A percentile compares a stretch with the other conserved stretches of the same genome.
Evolutionary conservation across 1,284 basidiomycete species (phyloP).

Genomic region (Phlebopus sp.): DNA sequence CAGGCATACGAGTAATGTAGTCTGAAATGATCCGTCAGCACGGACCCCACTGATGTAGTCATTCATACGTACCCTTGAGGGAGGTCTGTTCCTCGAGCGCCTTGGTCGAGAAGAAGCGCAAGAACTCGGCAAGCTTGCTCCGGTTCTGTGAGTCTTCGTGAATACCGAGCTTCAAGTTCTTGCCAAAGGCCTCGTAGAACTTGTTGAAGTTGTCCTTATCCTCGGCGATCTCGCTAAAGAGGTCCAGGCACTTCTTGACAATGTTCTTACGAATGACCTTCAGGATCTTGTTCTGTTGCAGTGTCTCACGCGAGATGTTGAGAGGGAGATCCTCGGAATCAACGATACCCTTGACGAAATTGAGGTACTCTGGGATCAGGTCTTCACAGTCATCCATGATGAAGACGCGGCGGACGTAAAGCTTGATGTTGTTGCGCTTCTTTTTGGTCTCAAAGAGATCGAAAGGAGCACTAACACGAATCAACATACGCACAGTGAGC

Average conservation of each 20-base stretch:
- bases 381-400: constrained; percentile 99
- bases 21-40: constrained; percentile 46
- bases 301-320: constrained; percentile 99
- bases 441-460: constrained; percentile 99
- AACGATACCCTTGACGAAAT: constrained; percentile 99
- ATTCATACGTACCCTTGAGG: constrained; percentile 72
- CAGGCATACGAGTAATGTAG: constrained; percentile 99
- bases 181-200: constrained; percentile 96
- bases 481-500: constrained; percentile 4
- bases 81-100: constrained; percentile 89
- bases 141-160: constrained; percentile 99
- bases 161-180: constrained; percentile 98
- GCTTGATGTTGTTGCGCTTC: constrained; percentile 99
- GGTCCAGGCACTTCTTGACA: constrained; percentile 97
- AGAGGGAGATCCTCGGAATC: constrained; percentile 99
- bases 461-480: constrained; percentile 77
- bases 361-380: constrained; percentile 99
- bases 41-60: neutral
- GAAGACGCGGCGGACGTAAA: constrained; percentile 99
- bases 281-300: constrained; percentile 99
- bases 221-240: constrained; percentile 96
- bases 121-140: constrained; percentile 98
- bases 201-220: constrained; percentile 99
- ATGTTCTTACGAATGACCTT: constrained; percentile 99
- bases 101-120: constrained; percentile 99